These are phyloP conservation scores for Hymenoscyphus repandus DNA, from an alignment of 2,329 filamentous ascomycete species.

Conservation along the genomic window DNA sequence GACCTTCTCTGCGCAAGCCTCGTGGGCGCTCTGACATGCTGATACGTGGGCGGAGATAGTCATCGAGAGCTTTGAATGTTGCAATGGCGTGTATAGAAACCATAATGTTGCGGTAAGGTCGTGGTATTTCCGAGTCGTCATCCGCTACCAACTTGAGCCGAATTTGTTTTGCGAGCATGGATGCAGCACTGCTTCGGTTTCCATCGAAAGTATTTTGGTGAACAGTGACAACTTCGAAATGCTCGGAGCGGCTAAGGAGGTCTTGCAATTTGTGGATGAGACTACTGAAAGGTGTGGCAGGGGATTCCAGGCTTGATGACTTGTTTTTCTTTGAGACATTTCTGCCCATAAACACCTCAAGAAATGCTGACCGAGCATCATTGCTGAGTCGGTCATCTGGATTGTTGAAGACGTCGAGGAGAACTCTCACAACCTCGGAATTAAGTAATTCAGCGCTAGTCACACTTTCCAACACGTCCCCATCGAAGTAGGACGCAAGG, in stretches of 20 bases:
- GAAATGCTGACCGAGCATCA: constrained; percentile 74
- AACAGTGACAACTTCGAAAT: constrained; percentile 96
- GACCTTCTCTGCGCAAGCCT: constrained; percentile 53
- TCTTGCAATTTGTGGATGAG: constrained; percentile 94
- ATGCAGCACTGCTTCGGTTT: constrained; percentile 83
- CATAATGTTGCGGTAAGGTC: constrained; percentile 88
- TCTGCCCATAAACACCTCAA: constrained; percentile 87
- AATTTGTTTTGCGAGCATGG: constrained; percentile 95
- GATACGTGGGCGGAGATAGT: constrained; percentile 89
- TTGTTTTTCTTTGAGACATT: constrained; percentile 57
- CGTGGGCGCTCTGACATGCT: constrained; percentile 71
- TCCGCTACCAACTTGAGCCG: constrained; percentile 84
- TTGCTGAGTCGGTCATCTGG: constrained; percentile 55
- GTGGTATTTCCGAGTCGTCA: constrained; percentile 84
- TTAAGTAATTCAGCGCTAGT: constrained; percentile 92
- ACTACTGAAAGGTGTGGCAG: constrained; percentile 80
- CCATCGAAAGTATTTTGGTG: constrained; percentile 88
- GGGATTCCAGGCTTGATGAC: constrained; percentile 60
- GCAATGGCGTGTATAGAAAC: constrained; percentile 98
- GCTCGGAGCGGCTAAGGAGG: constrained; percentile 89
- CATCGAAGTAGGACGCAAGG: constrained; percentile 80
- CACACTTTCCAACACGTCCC: constrained; percentile 83
- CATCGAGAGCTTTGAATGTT: constrained; percentile 93
- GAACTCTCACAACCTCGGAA: constrained; percentile 79
- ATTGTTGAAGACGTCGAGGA: constrained; percentile 78